phyloP scores from a whole-genome alignment of 2,329 filamentous ascomycete genomes.

The Aspergillus jensenii region DNA sequence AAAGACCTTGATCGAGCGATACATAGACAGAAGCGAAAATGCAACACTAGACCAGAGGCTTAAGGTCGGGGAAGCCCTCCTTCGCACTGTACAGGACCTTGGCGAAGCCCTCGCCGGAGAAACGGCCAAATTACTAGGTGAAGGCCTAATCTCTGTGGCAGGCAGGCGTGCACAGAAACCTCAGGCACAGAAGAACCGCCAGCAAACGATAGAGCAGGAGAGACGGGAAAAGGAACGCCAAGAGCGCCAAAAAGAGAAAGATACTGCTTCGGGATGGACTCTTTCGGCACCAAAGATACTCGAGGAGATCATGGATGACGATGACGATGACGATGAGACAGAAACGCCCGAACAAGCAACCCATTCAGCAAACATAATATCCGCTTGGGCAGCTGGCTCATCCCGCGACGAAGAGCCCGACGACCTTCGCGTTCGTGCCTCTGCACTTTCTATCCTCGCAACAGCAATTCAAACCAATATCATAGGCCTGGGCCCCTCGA shows the following conservation, averaged over 20 bases:
- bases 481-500: constrained; percentile 34
- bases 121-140: constrained; percentile 37
- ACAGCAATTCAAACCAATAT: constrained; percentile 43
- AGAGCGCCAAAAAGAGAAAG: constrained; percentile 25
- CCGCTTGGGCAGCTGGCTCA: constrained; percentile 43
- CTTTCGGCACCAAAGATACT: constrained; percentile 20
- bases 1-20: constrained; percentile 41
- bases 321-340: constrained; percentile 26
- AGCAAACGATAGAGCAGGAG: constrained; percentile 27
- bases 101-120: constrained; percentile 39
- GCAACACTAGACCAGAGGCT: constrained; percentile 40
- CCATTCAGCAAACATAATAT: constrained; percentile 36
- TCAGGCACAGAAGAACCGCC: constrained; percentile 32
- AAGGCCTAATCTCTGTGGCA: constrained; percentile 41
- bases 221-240: constrained; percentile 28
- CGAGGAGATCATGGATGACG: constrained; percentile 8
- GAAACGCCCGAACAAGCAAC: constrained; percentile 36
- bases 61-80: constrained; percentile 42
- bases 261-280: constrained; percentile 32
- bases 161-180: constrained; percentile 40
- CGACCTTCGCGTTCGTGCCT: constrained; percentile 44
- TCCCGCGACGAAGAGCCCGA: constrained; percentile 40
- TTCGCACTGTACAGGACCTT: constrained; percentile 43
- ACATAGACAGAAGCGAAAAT: constrained; percentile 39
- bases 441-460: constrained; percentile 44